Evolutionary conservation across 208 protist genomes (phyloP).

Genomic region (Tritrichomonas musculus): DNA sequence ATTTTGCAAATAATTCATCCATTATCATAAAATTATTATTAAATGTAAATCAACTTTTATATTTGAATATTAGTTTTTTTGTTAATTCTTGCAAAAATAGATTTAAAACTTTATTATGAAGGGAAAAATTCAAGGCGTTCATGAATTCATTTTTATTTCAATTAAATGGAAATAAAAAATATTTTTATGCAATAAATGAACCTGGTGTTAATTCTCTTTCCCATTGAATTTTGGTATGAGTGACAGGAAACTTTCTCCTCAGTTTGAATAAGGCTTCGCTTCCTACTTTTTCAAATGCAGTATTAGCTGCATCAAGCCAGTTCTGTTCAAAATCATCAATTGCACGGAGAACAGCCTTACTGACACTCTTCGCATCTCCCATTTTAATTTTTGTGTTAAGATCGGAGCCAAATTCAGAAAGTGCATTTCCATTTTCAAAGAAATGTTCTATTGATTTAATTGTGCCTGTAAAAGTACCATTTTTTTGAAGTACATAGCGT

Average conservation of each 20-base stretch:
- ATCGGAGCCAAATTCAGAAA: background rate
- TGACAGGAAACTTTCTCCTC: background rate
- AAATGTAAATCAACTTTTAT: too few species aligned
- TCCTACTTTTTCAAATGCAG: background rate
- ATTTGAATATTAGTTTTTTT: too few species aligned
- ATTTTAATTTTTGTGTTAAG: too few species aligned
- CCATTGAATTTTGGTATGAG: background rate
- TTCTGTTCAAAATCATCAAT: background rate
- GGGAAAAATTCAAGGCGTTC: too few species aligned
- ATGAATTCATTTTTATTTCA: too few species aligned
- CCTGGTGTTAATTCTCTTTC: background rate
- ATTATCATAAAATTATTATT: too few species aligned
- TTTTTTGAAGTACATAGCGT: background rate
- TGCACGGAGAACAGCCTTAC: background rate
- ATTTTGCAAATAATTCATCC: too few species aligned
- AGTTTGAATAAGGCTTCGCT: background rate
- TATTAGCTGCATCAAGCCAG: background rate
- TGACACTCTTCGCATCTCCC: background rate
- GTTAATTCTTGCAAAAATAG: too few species aligned
- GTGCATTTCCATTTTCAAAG: background rate
- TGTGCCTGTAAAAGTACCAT: background rate
- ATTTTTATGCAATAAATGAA: too few species aligned
- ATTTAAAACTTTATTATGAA: too few species aligned
- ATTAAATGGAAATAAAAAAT: too few species aligned
- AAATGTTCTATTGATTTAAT: conserved; percentile 2